Evolutionary conservation across 768 basidiomycete genomes (phyloP).

Genomic region (Ramaria rubella): DNA sequence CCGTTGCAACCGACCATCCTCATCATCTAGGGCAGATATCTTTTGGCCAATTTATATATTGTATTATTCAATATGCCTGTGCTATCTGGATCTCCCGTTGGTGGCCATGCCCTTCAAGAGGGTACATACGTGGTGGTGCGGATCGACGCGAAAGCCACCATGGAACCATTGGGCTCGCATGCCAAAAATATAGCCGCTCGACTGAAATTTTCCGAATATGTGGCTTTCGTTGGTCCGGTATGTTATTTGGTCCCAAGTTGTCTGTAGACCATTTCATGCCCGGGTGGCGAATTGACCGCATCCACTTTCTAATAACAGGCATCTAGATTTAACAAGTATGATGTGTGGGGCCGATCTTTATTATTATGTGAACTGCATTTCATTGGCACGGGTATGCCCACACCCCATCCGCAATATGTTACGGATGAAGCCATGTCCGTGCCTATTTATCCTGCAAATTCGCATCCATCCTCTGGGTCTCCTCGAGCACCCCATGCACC

Average conservation of each 20-base stretch:
- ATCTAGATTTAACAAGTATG: too few relatives aligned
- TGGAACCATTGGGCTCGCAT: not conserved
- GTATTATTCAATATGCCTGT: too few relatives aligned
- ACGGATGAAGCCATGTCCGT: not conserved
- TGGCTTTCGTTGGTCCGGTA: not conserved
- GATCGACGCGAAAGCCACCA: not conserved
- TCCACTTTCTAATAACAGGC: too few relatives aligned
- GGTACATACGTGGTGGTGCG: not conserved
- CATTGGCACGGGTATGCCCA: not conserved
- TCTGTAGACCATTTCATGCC: too few relatives aligned
- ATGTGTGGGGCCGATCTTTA: too few relatives aligned
- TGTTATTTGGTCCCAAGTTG: too few relatives aligned
- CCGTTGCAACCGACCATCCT: too few relatives aligned
- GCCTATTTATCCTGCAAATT: not conserved
- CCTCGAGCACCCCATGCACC: not conserved
- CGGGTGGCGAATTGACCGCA: too few relatives aligned
- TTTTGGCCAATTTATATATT: too few relatives aligned
- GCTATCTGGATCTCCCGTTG: too few relatives aligned
- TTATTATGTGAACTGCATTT: not conserved
- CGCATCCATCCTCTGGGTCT: not conserved
- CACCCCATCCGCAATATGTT: not conserved
- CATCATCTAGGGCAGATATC: too few relatives aligned
- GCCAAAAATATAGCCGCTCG: not conserved
- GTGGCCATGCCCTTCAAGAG: not conserved
- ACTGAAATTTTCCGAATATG: not conserved